phyloP scores from a whole-genome alignment of 1,284 basidiomycete genomes.

The Ceratobasidium sp. region DNA sequence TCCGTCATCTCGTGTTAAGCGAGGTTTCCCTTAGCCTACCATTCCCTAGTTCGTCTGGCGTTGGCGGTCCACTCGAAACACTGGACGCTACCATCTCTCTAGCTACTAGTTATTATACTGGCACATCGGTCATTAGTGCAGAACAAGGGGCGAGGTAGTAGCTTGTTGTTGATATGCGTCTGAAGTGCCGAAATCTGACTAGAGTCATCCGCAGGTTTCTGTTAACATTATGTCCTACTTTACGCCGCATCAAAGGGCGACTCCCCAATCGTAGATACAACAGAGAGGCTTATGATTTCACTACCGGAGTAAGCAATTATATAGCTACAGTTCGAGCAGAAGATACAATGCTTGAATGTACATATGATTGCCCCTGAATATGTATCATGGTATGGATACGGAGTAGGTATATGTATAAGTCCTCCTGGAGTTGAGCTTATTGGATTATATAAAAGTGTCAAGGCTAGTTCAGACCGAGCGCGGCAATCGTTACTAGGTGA shows the following conservation, averaged over 20 bases:
- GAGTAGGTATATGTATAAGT: too few species aligned
- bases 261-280: neutral
- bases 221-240: neutral
- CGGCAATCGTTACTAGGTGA: too few species aligned
- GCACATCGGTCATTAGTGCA: neutral
- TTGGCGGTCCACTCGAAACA: neutral
- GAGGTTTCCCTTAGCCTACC: neutral
- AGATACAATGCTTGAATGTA: too few species aligned
- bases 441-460: too few species aligned
- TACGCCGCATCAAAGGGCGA: neutral
- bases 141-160: neutral
- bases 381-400: too few species aligned
- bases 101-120: neutral
- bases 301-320: too few species aligned
- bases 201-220: neutral
- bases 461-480: too few species aligned
- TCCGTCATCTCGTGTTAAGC: neutral
- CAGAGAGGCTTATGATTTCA: too few species aligned
- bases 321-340: too few species aligned
- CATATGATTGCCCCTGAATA: too few species aligned
- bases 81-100: neutral
- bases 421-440: too few species aligned
- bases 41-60: neutral
- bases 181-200: neutral
- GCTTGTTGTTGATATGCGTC: neutral